Base-by-base conservation (phyloP, 1,284 basidiomycete species). In the Omphalotus olearius region DNA sequence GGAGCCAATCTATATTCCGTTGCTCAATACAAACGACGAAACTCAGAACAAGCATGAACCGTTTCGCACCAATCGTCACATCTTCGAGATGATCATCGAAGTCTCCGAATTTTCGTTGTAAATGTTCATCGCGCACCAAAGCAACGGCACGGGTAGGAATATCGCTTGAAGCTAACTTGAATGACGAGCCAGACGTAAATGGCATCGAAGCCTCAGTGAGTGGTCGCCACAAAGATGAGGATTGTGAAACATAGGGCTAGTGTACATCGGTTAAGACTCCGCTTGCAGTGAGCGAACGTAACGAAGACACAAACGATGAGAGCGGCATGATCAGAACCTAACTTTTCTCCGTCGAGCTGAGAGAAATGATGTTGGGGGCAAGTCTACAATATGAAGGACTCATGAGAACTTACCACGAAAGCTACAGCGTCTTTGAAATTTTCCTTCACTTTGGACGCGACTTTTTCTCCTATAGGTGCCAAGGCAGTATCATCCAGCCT, bases 21-120 rank as follows among this genome's bases (percentile, higher is more conserved):
- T 17, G 33, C 33, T 28, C 35, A 35, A 41, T n/a, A 16, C 39
- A 13, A 13, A 40, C 7, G 33, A 41, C 2, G 14, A 38, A 18
- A 6, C 26, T 41, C 20, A 14, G 17, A 50, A 18, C 45, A 17
- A 9, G 13, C 56, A 38, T 16, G 25, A 23, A 23, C 2, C 9
- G 25, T 13, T 13, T 38, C 69, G 47, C 47, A 74, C 76, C 80
- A 59, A 86, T 80, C 14, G 74, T 76, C 43, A 83, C 80, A 64
- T 88, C 82, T 63, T 88, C 87, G 46, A 90, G 63, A 67, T 90
- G 85, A 57, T 88, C 87, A 56, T 90, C 88, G 56, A 88, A 90
- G 62, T 90, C 87, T 4, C 81, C 83, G 49, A 90, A 80, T 40
- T 74, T 71, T 53, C 73, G 65, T 50, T 83, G 79, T 50, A 73